Evolutionary conservation across 345 rosid species (phyloP).

Genomic region (Geranium brycei): DNA sequence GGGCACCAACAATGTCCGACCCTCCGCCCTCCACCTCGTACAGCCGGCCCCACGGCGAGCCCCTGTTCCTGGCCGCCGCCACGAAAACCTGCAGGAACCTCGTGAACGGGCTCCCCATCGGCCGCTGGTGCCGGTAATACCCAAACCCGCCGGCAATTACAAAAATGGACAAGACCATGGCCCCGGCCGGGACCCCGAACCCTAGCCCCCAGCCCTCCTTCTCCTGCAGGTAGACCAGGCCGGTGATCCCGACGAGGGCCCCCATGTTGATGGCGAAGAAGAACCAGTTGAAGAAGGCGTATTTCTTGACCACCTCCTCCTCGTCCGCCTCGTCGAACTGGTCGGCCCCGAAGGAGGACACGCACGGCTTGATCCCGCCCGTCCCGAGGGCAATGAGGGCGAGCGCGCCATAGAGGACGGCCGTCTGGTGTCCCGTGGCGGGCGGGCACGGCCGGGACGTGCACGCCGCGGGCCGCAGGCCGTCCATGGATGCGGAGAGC

Average conservation of each 20-base stretch:
- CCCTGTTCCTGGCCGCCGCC: constrained; percentile 37
- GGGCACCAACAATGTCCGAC: constrained; percentile 38
- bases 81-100: constrained; percentile 43
- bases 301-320: constrained; percentile 62
- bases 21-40: constrained; percentile 26
- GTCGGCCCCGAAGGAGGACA: constrained; percentile 89
- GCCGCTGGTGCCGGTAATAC: constrained; percentile 36
- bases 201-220: constrained; percentile 37
- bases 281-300: constrained; percentile 92
- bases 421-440: constrained; percentile 55
- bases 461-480: constrained; percentile 57
- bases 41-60: constrained; percentile 13
- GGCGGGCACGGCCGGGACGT: constrained; percentile 49
- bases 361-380: constrained; percentile 94
- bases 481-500: constrained; percentile 73
- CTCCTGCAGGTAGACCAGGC: constrained; percentile 28
- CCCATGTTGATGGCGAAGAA: constrained; percentile 61
- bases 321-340: constrained; percentile 89
- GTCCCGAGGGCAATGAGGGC: constrained; percentile 85
- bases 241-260: constrained; percentile 30
- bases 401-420: constrained; percentile 71
- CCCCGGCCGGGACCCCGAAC: constrained; percentile 28
- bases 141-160: constrained; percentile 19
- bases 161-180: constrained; percentile 17
- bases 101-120: constrained; percentile 49